Conservation (phyloP, 2,329 filamentous ascomycete genomes). For the Macrophomina pseudophaseolina region DNA sequence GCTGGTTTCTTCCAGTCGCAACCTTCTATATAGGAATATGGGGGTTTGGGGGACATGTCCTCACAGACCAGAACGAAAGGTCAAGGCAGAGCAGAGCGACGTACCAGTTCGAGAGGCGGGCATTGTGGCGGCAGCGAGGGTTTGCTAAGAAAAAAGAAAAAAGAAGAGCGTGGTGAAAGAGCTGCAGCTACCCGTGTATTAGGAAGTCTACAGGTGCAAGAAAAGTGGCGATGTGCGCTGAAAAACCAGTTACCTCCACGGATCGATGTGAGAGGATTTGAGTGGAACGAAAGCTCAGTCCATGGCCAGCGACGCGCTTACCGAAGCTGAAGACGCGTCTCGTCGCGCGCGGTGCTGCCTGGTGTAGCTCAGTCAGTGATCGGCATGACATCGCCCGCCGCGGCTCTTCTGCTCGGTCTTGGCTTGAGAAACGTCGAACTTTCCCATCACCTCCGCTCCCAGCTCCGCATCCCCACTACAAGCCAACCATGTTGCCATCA, state of each 20-base stretch:
- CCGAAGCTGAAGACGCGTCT: conserved; percentile 6
- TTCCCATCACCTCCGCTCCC: not conserved
- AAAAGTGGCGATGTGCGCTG: not conserved
- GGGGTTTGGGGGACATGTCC: not conserved
- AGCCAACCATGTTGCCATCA: conserved; percentile 47
- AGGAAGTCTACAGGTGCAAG: not conserved
- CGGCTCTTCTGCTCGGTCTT: conserved; percentile 7
- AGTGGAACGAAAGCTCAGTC: not conserved
- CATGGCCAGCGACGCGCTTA: not conserved
- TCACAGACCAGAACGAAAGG: not conserved
- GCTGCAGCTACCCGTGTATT: not conserved
- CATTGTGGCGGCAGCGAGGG: conserved; percentile 30
- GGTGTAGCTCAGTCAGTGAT: conserved; percentile 11
- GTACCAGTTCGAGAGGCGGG: conserved; percentile 29
- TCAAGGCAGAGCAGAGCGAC: not conserved
- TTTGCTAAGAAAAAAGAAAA: not conserved
- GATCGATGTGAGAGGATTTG: not conserved
- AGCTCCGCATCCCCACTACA: not conserved
- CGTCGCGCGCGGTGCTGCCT: conserved; percentile 21
- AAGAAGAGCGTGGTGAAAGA: not conserved
- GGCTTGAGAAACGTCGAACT: conserved; percentile 16
- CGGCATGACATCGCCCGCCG: conserved; percentile 18
- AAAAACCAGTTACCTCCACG: not conserved
- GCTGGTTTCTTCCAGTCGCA: not conserved
- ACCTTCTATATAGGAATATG: too few species aligned